Percentiles rank a stretch among this genome's conserved stretches.
Conservation (phyloP, 768 basidiomycete species). For the Psilocybe azurescens region DNA sequence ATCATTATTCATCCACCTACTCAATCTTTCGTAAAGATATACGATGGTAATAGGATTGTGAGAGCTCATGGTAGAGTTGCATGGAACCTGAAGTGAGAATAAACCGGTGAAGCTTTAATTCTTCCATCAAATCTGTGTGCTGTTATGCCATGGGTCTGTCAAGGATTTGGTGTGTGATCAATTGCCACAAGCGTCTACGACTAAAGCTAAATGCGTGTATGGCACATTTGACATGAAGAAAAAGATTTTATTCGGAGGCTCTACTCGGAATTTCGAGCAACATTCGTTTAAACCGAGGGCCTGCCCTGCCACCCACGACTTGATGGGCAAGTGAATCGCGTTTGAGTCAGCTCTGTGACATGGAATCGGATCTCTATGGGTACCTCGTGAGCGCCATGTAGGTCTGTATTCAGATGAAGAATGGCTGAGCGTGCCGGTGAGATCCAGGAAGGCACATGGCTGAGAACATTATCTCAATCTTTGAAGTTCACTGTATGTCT, state of each 20-base stretch:
- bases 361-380: neutral
- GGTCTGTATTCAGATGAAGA: neutral
- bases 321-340: neutral
- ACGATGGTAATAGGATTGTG: too few relatives aligned
- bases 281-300: neutral
- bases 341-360: neutral
- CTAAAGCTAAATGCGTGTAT: constrained; percentile 11
- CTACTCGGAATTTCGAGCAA: neutral
- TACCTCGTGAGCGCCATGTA: neutral
- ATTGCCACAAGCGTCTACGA: constrained; percentile 10
- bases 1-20: too few relatives aligned
- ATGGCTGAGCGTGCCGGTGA: neutral
- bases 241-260: neutral
- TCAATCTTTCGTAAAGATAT: too few relatives aligned
- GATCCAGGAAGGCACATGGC: neutral
- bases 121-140: too few relatives aligned
- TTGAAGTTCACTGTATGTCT: neutral
- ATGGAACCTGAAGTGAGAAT: too few relatives aligned
- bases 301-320: neutral
- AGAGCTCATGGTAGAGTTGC: too few relatives aligned
- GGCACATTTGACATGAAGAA: constrained; percentile 10
- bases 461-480: neutral
- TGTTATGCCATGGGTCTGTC: too few relatives aligned
- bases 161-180: neutral
- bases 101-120: too few relatives aligned